Base-by-base conservation (phyloP, 306 rosid genomes). In the Trifolium fragiferum region DNA sequence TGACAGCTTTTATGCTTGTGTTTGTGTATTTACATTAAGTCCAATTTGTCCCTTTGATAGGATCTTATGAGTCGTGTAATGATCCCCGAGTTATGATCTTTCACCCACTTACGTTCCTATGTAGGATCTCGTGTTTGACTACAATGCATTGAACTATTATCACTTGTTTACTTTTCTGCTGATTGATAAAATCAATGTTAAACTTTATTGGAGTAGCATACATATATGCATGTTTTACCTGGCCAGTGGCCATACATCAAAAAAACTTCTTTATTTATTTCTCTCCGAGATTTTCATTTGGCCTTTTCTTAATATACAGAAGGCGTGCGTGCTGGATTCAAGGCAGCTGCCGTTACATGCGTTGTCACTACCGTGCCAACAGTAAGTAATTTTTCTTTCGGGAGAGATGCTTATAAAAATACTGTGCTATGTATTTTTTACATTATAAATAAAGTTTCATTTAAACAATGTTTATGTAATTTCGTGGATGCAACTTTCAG, bases 301-400 rank as follows among this genome's bases (percentile, higher is more conserved):
- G 65, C 57, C 9, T 75, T 68, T 85, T 53, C 66, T 46, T 84
- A 30, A 81, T 72, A 50, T 83, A 86, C 93, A 94, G 98, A 91
- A 70, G 94, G 98, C 1, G 83, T 87, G 71, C 93, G 86, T 67
- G 86, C 89, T 12, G 98, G 98, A 69, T 80, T 91, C 81, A 94
- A 84, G 85, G 85, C 94, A 1, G 95, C 93, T 81, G 62, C 76
- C 18, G 69, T 88, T 61, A 89, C 84, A 38, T 80, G 83, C 33
- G 83, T 82, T 4, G 86, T 61, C 58, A 91, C 84, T 71, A 83
- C 97, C 16, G 88, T 90, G 75, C 93, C 97, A 27, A 94, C 98
- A 1, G 98, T 91, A 87, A 33, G 87, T 79, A 16, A 58, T 19
- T 82, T 62, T 62, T 62, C 35, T 21, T 33, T 30, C 43, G 10